These are phyloP conservation scores for Rhizoctonia solani DNA, from an alignment of 1,284 basidiomycete genomes.

Conservation along the genomic window DNA sequence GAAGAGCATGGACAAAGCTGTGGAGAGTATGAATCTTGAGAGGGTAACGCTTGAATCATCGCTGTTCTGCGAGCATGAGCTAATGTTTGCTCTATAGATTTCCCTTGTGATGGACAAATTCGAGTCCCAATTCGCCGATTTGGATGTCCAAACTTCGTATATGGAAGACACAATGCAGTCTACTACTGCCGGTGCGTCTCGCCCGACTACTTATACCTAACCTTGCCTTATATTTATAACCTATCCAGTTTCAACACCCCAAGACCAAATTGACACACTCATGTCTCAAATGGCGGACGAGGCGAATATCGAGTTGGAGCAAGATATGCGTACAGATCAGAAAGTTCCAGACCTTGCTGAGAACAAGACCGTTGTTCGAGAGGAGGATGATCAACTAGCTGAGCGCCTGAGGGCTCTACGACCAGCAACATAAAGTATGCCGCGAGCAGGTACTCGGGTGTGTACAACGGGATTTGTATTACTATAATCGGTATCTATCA, in stretches of 20 bases:
- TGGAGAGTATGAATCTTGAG: constrained; percentile 99
- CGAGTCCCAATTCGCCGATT: constrained; percentile 92
- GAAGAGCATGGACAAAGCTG: constrained; percentile 97
- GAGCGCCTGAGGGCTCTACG: constrained; percentile 80
- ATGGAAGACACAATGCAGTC: constrained; percentile 98
- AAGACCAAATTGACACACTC: constrained; percentile 94
- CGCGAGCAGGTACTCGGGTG: neutral
- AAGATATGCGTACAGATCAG: constrained; percentile 77
- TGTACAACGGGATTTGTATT: neutral
- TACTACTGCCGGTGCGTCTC: constrained; percentile 67
- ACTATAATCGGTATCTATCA: neutral
- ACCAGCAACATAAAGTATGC: constrained; percentile 64
- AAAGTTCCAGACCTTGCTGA: constrained; percentile 62
- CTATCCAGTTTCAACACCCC: constrained; percentile 74
- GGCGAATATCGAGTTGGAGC: constrained; percentile 93
- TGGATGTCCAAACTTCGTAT: constrained; percentile 97
- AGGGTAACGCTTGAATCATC: constrained; percentile 58
- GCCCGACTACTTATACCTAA: neutral
- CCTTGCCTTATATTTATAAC: neutral
- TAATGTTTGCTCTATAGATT: constrained; percentile 62
- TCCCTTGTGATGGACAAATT: constrained; percentile 99
- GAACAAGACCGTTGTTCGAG: constrained; percentile 53
- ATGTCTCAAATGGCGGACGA: constrained; percentile 96
- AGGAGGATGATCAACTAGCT: constrained; percentile 81
- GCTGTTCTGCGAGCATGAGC: neutral